phyloP scores from a whole-genome alignment of 2,329 filamentous ascomycete species.

The Aureobasidium pullulans region DNA sequence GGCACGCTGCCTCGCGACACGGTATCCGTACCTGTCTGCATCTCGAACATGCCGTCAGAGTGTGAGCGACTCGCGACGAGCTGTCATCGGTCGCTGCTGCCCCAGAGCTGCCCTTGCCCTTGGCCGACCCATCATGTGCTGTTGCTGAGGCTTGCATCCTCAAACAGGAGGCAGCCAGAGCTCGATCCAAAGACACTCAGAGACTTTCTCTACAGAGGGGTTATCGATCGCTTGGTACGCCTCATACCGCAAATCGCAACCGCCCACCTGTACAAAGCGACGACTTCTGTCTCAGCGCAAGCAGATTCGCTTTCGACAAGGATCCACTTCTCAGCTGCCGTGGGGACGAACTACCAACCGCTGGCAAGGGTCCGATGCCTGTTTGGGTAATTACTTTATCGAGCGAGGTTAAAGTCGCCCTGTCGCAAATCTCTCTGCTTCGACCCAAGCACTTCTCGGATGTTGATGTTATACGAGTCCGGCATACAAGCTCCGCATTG shows the following conservation, averaged over 20 bases:
- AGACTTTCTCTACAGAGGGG: background rate
- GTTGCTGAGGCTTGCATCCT: constrained; percentile 11
- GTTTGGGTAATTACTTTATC: too few species aligned
- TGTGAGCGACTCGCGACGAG: constrained; percentile 62
- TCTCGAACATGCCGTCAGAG: constrained; percentile 70
- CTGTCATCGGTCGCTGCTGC: constrained; percentile 27
- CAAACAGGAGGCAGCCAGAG: background rate
- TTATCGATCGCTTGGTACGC: background rate
- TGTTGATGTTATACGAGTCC: background rate
- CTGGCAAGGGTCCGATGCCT: background rate
- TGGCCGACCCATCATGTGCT: background rate
- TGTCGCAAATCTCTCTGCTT: background rate
- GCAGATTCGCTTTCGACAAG: background rate
- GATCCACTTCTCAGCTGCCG: constrained; percentile 12
- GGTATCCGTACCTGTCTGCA: constrained; percentile 57
- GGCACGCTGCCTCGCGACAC: background rate
- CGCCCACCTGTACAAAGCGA: background rate
- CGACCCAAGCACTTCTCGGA: background rate
- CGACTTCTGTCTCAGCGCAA: background rate
- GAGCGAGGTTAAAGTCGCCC: background rate
- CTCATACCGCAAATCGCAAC: background rate
- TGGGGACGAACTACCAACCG: background rate
- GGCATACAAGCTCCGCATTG: too few species aligned
- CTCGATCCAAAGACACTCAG: background rate
- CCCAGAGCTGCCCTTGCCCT: background rate